Evolutionary conservation across 176 grass and related monocot genomes (phyloP), one percentile per base, ranked within the genome.

Genomic region (Carex kokanica): DNA sequence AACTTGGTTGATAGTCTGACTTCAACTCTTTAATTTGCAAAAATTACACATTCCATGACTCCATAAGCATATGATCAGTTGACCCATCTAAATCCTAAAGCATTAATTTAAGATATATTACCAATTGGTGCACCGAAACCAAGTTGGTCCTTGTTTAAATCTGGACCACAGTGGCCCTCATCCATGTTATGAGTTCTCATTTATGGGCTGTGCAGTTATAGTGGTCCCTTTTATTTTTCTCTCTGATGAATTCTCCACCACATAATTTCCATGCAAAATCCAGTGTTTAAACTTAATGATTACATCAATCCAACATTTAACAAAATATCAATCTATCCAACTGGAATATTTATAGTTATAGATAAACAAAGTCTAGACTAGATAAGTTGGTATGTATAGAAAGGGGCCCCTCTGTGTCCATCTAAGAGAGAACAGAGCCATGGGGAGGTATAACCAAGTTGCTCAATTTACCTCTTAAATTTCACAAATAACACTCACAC

Each of bases 81-180:
- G 43, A 74, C 21, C 70, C 45, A 52, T 74, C 70, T 74, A 74
- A 74, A 24, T 52, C 43, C 70, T 15, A 21, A 52, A 74, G 25
- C 70, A 74, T 74, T 74, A 25, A 52, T 51, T 74, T 15, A 51
- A 43, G 25, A 25, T 52, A 2, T 16, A 20, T 51, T 53, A n/a
- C 21, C 4, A 52, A 55, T 55, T 55, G 47, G 5, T 53, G 49
- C 24, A 55, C 49, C 73, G 49, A 17, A 55, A 77, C 24, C 55
- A 25, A 55, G 49, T 77, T 77, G 73, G 14, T 53, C 49, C 73
- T 53, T 55, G n/a, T 77, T 77, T 64, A 64, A 80, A 43, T 65
- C 13, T 82, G 80, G 80, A 82, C 80, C 56, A 82, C 78, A 34
- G 60, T 67, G 79, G 79, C 67, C 80, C 53, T 51, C 41, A 82